Base-by-base conservation (phyloP, 2,329 filamentous ascomycete species). In the Fusarium austroafricanum region DNA sequence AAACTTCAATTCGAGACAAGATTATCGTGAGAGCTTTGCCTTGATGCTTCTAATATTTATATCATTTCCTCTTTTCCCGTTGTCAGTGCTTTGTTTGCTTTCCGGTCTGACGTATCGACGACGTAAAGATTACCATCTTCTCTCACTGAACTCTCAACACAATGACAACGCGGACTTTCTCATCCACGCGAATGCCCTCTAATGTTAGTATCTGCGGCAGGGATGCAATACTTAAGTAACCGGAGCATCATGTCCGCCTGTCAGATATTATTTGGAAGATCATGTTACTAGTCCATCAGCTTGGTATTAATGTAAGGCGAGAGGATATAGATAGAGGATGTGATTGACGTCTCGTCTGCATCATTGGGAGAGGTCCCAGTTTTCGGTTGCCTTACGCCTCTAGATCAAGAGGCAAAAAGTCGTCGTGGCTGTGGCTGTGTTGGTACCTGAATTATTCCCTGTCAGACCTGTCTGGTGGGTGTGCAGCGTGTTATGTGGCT, bases 61-160 rank as follows among this genome's bases (percentile, higher is more conserved):
- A 38, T 12, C 6, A 21, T 18, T 14, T 14, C 17, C 1, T 5
- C 12, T 6, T 10, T 8, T 3, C 11, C 21, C 10, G 23, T 21
- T 18, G 4, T 17, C n/a, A 31, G 35, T 10, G 14, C 17, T 23
- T 21, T 11, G 35, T 28, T 47, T 47, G 31, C 21, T 54, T 60
- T n/a, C 26, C 23, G 9, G 7, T 39, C 44, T 65, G 54, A 65
- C 54, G 60, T 65, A 5, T 42, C 31, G 2, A 12, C 39, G 44
- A 65, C 62, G 60, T 65, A 60, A 60, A 15, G 10, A 65, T 65
- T 65, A 65, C 55, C 18, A 33, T 6, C 1, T 5, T 20, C 20
- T 23, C 33, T 15, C n/a, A 20, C 15, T 6, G 26, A 33, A 58
- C 11, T 14, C n/a, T 9, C 18, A 21, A 14, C 2, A n/a, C 11